Conservation (phyloP, 306 rosid species). For the Ormosia semicastrata region DNA sequence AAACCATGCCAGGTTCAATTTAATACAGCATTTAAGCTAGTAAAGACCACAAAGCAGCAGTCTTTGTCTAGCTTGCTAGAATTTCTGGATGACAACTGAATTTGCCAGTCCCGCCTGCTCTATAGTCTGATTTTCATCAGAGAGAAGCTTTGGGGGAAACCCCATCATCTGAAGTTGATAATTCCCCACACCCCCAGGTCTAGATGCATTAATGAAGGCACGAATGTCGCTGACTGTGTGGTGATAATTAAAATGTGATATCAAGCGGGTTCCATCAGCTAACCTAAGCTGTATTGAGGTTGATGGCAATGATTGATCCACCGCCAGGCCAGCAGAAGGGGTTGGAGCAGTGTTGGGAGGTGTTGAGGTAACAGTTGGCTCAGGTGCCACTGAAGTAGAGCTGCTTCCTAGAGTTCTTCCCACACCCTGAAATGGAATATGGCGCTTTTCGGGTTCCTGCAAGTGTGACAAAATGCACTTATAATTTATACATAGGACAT, state of each 20-base stretch:
- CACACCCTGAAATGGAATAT: slow-evolving; percentile 66
- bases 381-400: slow-evolving; percentile 49
- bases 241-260: slow-evolving; percentile 56
- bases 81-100: slow-evolving; percentile 81
- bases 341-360: slow-evolving; percentile 36
- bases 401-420: slow-evolving; percentile 82
- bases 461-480: slow-evolving; percentile 1
- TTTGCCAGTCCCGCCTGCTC: slow-evolving; percentile 75
- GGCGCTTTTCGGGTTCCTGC: slow-evolving; percentile 66
- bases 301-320: slow-evolving; percentile 64
- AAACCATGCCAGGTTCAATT: not conserved
- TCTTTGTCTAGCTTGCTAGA: slow-evolving; percentile 34
- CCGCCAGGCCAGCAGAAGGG: slow-evolving; percentile 41
- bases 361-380: slow-evolving; percentile 29
- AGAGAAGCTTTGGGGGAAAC: slow-evolving; percentile 72
- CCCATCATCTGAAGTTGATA: slow-evolving; percentile 77
- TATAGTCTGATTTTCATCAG: slow-evolving; percentile 58
- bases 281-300: slow-evolving; percentile 72
- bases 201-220: slow-evolving; percentile 51
- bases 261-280: slow-evolving; percentile 77
- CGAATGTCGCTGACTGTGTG: slow-evolving; percentile 63
- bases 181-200: slow-evolving; percentile 56
- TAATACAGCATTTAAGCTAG: slow-evolving; percentile 4
- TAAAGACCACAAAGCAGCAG: slow-evolving; percentile 5
- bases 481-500: not conserved